phyloP scores from a whole-genome alignment of 805 yeast genomes.

The Komagataella populi region DNA sequence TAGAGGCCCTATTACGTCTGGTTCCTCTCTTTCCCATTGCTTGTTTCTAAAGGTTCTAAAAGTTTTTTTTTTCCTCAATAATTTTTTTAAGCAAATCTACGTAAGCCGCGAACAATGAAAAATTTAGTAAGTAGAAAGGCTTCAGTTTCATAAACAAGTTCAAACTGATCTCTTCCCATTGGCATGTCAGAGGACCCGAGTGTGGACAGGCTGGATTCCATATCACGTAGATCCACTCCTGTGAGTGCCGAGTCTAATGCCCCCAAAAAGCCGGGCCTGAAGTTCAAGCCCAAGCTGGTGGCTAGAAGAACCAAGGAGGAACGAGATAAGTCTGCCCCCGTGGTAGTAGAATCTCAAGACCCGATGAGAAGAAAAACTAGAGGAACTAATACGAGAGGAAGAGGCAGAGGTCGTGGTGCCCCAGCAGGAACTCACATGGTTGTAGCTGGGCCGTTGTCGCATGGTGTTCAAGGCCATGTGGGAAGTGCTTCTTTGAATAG shows the following conservation, averaged over 20 bases:
- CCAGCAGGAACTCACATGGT: constrained; percentile 22
- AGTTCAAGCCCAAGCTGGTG: constrained; percentile 80
- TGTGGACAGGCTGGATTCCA: constrained; percentile 21
- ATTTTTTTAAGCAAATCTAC: neutral
- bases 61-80: neutral
- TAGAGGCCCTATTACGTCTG: neutral
- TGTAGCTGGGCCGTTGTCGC: constrained; percentile 60
- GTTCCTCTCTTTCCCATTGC: neutral
- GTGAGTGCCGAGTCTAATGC: constrained; percentile 5
- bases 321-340: constrained; percentile 64
- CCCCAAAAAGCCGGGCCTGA: constrained; percentile 35
- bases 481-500: constrained; percentile 6
- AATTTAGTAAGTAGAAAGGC: neutral
- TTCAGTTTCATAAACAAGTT: neutral
- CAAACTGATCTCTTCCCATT: constrained; percentile 1
- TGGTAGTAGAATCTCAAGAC: constrained; percentile 6
- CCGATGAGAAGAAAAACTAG: constrained; percentile 8
- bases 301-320: constrained; percentile 78
- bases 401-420: constrained; percentile 20
- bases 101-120: neutral
- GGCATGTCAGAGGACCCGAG: constrained; percentile 5
- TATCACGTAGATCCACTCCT: constrained; percentile 15
- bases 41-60: neutral
- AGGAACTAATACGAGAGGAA: constrained; percentile 20
- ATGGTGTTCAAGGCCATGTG: constrained; percentile 41